phyloP scores from a whole-genome alignment of 2,329 filamentous ascomycete species.

The Apiospora rasikravindrae region DNA sequence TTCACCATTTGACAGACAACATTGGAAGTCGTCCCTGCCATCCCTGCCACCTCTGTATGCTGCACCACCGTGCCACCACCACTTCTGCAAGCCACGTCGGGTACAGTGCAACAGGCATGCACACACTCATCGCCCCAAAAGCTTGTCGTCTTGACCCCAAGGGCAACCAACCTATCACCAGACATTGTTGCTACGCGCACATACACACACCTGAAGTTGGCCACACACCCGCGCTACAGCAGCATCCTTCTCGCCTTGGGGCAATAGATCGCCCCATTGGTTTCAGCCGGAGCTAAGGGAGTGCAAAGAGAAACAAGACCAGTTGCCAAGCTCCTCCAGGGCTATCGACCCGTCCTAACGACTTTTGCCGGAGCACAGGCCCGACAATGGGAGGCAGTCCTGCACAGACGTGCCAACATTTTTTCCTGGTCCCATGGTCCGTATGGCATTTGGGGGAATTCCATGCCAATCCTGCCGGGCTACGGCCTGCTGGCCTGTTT shows the following conservation, averaged over 20 bases:
- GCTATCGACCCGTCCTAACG: background rate
- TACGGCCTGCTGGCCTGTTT: background rate
- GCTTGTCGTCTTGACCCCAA: background rate
- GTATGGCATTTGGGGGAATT: background rate
- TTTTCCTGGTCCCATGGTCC: background rate
- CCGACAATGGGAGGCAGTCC: background rate
- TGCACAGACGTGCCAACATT: background rate
- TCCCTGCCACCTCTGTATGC: background rate
- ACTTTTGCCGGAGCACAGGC: slow-evolving; percentile 14
- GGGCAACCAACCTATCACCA: background rate
- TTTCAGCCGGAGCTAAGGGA: background rate
- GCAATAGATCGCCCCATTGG: background rate
- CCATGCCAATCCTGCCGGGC: background rate
- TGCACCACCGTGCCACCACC: background rate
- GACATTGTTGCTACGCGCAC: background rate
- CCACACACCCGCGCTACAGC: background rate
- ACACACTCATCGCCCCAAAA: background rate
- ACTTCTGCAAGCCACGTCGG: background rate
- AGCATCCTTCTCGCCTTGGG: background rate
- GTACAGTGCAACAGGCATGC: background rate
- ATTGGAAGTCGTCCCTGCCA: background rate
- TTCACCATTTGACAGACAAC: background rate
- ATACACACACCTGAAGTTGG: too few species aligned
- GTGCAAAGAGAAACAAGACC: background rate
- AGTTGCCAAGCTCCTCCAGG: slow-evolving; percentile 1